Conservation (phyloP, 495 filamentous ascomycete species). For the Penicillium tannophilum region DNA sequence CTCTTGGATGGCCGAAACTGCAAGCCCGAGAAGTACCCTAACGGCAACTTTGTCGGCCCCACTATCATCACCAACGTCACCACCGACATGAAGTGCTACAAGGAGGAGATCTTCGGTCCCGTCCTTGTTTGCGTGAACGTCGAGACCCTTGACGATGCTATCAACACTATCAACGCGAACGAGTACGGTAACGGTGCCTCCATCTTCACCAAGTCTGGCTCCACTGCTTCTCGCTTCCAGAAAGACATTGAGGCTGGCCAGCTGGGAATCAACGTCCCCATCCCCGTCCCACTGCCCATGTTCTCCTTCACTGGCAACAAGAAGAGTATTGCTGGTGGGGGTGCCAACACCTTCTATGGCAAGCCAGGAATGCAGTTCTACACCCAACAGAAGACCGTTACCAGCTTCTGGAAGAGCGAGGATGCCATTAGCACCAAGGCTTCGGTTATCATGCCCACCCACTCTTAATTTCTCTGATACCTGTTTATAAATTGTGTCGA, state of each 20-base stretch:
- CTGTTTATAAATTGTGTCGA: background rate
- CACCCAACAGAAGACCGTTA: slow-evolving; percentile 97
- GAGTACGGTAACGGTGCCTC: slow-evolving; percentile 72
- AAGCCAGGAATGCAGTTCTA: slow-evolving; percentile 91
- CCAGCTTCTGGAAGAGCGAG: slow-evolving; percentile 83
- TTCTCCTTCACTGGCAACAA: slow-evolving; percentile 99
- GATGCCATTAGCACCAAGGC: slow-evolving; percentile 82
- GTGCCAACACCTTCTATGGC: slow-evolving; percentile 94
- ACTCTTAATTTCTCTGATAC: slow-evolving; percentile 40
- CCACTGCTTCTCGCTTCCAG: slow-evolving; percentile 65
- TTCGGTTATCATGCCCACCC: slow-evolving; percentile 91
- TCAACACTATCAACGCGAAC: slow-evolving; percentile 66
- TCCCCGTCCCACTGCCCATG: slow-evolving; percentile 89
- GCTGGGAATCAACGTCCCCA: slow-evolving; percentile 67
- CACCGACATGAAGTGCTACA: slow-evolving; percentile 91
- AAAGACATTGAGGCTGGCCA: slow-evolving; percentile 63
- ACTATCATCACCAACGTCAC: slow-evolving; percentile 96
- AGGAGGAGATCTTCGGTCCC: slow-evolving; percentile 95
- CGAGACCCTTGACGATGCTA: slow-evolving; percentile 79
- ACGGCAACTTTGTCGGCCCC: slow-evolving; percentile 93
- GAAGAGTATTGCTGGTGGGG: slow-evolving; percentile 90
- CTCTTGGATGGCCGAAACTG: slow-evolving; percentile 89
- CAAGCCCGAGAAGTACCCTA: slow-evolving; percentile 89
- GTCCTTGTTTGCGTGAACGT: slow-evolving; percentile 65
- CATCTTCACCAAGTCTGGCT: slow-evolving; percentile 66